phyloP scores from a whole-genome alignment of 177 flowering plant species.

The Vitis hybrid region DNA sequence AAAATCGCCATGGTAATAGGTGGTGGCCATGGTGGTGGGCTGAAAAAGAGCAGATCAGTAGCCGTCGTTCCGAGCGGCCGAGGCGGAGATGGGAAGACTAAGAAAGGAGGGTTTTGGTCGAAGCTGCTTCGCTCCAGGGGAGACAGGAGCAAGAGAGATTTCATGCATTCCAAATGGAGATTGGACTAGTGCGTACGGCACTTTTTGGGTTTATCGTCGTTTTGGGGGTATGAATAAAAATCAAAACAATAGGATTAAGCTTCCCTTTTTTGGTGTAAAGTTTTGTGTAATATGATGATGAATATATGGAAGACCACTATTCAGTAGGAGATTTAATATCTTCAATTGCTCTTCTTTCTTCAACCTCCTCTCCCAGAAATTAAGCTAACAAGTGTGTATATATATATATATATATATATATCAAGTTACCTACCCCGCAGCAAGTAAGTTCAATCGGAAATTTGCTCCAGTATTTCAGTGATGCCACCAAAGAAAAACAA shows the following conservation, averaged over 20 bases:
- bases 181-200: neutral
- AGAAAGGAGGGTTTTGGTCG: constrained; percentile 44
- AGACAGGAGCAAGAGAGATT: constrained; percentile 19
- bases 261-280: no score
- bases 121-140: constrained; percentile 29
- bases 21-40: neutral
- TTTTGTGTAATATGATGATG: no score
- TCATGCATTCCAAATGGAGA: constrained; percentile 13
- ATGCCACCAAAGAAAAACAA: no score
- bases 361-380: no score
- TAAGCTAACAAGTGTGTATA: no score
- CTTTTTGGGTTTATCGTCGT: neutral
- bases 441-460: no score
- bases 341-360: no score
- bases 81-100: constrained; percentile 4
- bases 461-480: no score
- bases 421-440: no score
- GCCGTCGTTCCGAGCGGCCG: constrained; percentile 13
- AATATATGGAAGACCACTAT: no score
- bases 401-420: no score
- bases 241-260: neutral
- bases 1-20: constrained; percentile 9
- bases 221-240: neutral
- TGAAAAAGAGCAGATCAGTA: constrained; percentile 40
- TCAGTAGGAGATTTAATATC: no score